Conservation (phyloP, 2,329 filamentous ascomycete genomes). For the Botrytis fragariae region DNA sequence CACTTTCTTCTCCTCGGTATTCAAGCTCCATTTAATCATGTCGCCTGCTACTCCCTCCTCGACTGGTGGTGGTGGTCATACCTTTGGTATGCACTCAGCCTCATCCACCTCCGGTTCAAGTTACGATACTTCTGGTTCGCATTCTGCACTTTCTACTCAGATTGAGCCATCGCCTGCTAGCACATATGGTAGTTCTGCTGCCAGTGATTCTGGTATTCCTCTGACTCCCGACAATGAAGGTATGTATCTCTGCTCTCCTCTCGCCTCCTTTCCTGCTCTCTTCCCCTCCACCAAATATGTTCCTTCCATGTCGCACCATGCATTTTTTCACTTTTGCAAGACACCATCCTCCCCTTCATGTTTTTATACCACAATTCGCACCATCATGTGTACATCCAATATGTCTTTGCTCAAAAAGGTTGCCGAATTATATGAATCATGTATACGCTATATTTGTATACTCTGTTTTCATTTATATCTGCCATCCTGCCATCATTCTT, state of each 20-base stretch:
- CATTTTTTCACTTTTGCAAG: not conserved
- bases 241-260: constrained; percentile 19
- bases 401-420: not conserved
- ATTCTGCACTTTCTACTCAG: constrained; percentile 4
- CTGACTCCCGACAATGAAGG: constrained; percentile 28
- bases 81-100: constrained; percentile 1
- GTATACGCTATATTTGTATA: not conserved
- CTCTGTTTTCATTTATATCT: not conserved
- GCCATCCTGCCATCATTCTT: not conserved
- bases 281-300: not conserved
- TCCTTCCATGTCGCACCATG: not conserved
- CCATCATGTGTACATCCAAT: not conserved
- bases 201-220: constrained; percentile 29
- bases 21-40: constrained; percentile 4
- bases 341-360: not conserved
- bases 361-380: not conserved
- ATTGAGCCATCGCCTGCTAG: constrained; percentile 33
- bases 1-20: not conserved
- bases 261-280: not conserved
- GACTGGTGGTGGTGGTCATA: not conserved
- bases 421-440: not conserved
- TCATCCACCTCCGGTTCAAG: constrained; percentile 3
- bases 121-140: not conserved
- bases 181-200: constrained; percentile 30
- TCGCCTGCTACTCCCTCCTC: constrained; percentile 19